Base-by-base conservation (phyloP, 805 yeast genomes). In the Candida tammaniensis region DNA sequence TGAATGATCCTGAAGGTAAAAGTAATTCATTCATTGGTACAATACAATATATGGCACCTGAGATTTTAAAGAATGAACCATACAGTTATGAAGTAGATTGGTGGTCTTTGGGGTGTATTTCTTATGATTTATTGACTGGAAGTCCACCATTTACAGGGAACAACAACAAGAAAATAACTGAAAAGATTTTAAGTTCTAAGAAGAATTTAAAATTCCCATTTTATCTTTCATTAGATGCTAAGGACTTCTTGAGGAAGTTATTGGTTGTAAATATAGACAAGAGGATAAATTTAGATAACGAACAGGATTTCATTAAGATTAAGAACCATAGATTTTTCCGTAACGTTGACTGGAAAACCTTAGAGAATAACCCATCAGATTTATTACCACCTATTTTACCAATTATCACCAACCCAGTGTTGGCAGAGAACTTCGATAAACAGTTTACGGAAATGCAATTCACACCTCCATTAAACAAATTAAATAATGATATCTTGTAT, bases 21-120 rank as follows among this genome's bases (percentile, higher is more conserved):
- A 42, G 28, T 6, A 48, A 51, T 36, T 64, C 69, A 8, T 64
- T 67, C 46, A 67, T 65, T 12, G 73, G 73, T 6, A 68, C 73
- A 1, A 63, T 70, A 1, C 70, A 67, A 44, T 68, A 68, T 44
- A 68, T 68, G 73, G 73, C 73, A 0, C 73, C 73, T 1, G 73
- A 68, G 39, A 60, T 68, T n/a, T 47, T 68, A 23, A 53, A 52
- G 30, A 69, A 69, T 12, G 67, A 66, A 17, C 49, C 55, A 3
- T 67, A 68, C 36, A 67, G 63, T 35, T 68, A 58, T 40, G 52
- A 59, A 3, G 73, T 67, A 4, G 73, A 68, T 44, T 68, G 73
- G 73, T 68, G 73, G 73, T 65, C 69, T 30, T 49, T 68, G 33
- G 73, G 73, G 2, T 64, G 71, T 36, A 70, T 68, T 15, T 57